Evolutionary conservation across 2,329 filamentous ascomycete genomes (phyloP), one percentile per base, ranked within the genome.

Genomic region (Diaporthe sp.): DNA sequence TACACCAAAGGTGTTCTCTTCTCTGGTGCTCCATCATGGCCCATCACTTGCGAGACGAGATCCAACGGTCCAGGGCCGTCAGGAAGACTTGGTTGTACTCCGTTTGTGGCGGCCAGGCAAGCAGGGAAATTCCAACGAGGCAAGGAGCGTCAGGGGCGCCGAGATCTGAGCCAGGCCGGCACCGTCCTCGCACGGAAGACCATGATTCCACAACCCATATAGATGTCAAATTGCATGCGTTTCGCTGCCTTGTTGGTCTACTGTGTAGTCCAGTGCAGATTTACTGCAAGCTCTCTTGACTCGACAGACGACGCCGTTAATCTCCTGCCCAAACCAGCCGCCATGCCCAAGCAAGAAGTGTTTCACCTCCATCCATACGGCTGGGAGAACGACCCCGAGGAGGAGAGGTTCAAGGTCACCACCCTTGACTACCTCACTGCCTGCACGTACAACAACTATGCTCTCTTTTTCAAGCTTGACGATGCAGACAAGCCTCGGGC

Each of bases 371-470:
- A 78, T 51, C 83, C 83, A 0, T 61, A 71, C 0, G 82, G 82
- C 0, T 85, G 83, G 83, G 82, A 85, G 66, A 79, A 77, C n/a
- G 81, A 83, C 44, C 80, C 81, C 0, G 79, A 81, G 7, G 83
- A 84, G 66, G 83, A 85, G 75, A 77, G 80, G 1, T 81, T 82
- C 75, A 81, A 80, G 69, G 74, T 85, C 30, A 83, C 83, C 1
- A 84, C 80, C 0, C 79, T 86, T 5, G 82, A 85, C 79, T 81
- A 84, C 51, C 71, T 84, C 42, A 78, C 80, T 0, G 79, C 75
- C 0, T 79, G 77, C 47, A 79, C 76, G 17, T 86, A 84, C 75
- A 84, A 81, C 68, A 83, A 83, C 74, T 86, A 83, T 30, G 82
- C 81, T 0, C 72, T 86, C 0, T 85, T 85, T 75, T 86, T 86